phyloP scores from a whole-genome alignment of 192 early-diverging fungal species.

The Spinellus fusiger region DNA sequence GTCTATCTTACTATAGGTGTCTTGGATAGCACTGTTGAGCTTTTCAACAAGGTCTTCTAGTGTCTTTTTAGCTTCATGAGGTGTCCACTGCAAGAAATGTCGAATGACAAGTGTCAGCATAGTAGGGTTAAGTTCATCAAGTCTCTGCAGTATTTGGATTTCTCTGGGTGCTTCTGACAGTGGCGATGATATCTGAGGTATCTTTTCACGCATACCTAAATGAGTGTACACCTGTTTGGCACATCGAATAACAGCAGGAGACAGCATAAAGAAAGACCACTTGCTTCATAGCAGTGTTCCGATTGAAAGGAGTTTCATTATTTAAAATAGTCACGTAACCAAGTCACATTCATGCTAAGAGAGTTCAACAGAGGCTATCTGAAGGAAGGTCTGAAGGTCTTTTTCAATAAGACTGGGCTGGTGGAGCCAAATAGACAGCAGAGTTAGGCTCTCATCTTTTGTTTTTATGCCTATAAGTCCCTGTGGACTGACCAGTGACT shows the following conservation, averaged over 20 bases:
- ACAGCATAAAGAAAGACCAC: neutral
- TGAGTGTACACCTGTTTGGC: neutral
- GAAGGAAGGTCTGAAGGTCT: slow-evolving; percentile 13
- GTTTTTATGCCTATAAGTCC: slow-evolving; percentile 8
- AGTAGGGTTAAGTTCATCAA: neutral
- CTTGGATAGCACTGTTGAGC: neutral
- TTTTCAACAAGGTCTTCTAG: neutral
- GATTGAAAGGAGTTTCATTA: too few relatives aligned
- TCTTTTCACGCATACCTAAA: neutral
- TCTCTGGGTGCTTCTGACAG: neutral
- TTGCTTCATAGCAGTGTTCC: too few relatives aligned
- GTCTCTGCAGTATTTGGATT: neutral
- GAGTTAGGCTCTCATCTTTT: slow-evolving; percentile 22
- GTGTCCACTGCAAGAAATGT: neutral
- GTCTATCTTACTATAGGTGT: too few relatives aligned
- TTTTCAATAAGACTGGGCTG: slow-evolving; percentile 19
- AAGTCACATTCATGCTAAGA: too few relatives aligned
- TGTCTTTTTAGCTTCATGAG: neutral
- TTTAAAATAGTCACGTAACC: too few relatives aligned
- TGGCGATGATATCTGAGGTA: neutral
- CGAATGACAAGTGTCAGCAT: neutral
- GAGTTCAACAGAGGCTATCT: slow-evolving; percentile 21
- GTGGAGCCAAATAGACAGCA: slow-evolving; percentile 30
- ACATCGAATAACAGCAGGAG: neutral
- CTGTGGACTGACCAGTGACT: neutral